Conservation (phyloP, 371 early-diverging fungal genomes). For the Saksenaea vasiformis region DNA sequence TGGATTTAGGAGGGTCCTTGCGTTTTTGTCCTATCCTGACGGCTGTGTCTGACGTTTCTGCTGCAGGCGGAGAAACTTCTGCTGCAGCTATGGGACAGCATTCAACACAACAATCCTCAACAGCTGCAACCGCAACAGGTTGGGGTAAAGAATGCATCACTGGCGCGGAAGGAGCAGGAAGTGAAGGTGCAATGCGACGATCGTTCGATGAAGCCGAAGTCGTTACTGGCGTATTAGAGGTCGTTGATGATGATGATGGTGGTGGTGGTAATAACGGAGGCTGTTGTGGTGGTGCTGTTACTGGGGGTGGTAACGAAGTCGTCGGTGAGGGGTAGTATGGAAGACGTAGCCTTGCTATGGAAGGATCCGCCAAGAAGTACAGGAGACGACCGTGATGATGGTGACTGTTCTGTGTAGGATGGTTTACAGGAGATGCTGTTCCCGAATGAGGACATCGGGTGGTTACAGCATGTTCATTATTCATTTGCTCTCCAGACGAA, state of each 20-base stretch:
- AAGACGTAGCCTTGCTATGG: background rate
- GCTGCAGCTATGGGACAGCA: constrained; percentile 4
- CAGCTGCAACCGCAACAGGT: constrained; percentile 1
- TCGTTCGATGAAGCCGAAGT: background rate
- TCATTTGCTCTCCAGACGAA: background rate
- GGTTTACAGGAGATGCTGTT: background rate
- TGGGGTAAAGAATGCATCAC: background rate
- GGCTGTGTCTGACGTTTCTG: background rate
- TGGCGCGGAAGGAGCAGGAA: background rate
- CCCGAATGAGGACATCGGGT: background rate
- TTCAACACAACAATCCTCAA: constrained; percentile 10
- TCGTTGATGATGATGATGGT: no score
- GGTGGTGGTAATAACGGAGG: no score
- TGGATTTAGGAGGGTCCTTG: background rate
- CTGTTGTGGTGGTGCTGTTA: no score
- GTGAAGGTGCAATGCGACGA: background rate
- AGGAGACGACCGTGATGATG: constrained; percentile 4
- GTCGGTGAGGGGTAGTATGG: background rate
- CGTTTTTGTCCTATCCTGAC: background rate
- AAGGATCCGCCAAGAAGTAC: background rate
- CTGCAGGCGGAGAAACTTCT: background rate
- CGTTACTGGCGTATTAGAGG: background rate
- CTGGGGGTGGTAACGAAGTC: no score
- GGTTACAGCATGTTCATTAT: background rate
- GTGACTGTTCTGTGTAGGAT: background rate